A percentile compares a stretch with the other conserved stretches of the same genome.
phyloP scores from a whole-genome alignment of 2,329 filamentous ascomycete genomes.

The Sclerotinia borealis region DNA sequence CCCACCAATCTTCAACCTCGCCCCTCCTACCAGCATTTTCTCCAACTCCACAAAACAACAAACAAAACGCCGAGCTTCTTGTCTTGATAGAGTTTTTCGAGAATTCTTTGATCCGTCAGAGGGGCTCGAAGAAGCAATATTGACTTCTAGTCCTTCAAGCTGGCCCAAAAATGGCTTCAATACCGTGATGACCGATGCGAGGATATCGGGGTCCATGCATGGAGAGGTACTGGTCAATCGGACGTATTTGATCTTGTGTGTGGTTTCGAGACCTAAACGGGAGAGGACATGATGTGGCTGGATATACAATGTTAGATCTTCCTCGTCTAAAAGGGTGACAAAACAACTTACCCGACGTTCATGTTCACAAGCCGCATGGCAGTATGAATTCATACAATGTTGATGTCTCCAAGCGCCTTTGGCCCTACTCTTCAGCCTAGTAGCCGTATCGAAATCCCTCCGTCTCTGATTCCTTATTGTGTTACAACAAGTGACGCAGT shows the following conservation, averaged over 20 bases:
- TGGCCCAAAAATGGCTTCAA: background rate
- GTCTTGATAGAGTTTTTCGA: background rate
- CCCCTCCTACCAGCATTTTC: background rate
- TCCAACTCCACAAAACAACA: slow-evolving; percentile 8
- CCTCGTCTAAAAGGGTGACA: background rate
- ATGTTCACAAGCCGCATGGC: background rate
- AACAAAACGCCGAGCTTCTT: background rate
- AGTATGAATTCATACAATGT: slow-evolving; percentile 9
- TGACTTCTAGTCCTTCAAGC: background rate
- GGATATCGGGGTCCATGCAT: slow-evolving; percentile 1
- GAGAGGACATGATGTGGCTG: background rate
- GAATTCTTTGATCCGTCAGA: accelerated
- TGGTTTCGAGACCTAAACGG: background rate
- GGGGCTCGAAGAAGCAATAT: background rate
- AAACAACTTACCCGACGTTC: background rate
- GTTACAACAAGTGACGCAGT: slow-evolving; percentile 1
- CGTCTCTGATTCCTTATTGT: background rate
- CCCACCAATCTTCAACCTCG: background rate
- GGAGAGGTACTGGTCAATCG: background rate
- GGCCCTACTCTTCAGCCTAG: background rate
- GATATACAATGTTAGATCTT: accelerated
- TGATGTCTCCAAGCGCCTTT: slow-evolving; percentile 1
- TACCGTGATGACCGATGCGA: slow-evolving; percentile 8
- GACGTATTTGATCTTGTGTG: background rate
- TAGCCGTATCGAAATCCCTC: background rate